phyloP scores from a whole-genome alignment of 2,329 filamentous ascomycete species.

The Drechslera avenae region DNA sequence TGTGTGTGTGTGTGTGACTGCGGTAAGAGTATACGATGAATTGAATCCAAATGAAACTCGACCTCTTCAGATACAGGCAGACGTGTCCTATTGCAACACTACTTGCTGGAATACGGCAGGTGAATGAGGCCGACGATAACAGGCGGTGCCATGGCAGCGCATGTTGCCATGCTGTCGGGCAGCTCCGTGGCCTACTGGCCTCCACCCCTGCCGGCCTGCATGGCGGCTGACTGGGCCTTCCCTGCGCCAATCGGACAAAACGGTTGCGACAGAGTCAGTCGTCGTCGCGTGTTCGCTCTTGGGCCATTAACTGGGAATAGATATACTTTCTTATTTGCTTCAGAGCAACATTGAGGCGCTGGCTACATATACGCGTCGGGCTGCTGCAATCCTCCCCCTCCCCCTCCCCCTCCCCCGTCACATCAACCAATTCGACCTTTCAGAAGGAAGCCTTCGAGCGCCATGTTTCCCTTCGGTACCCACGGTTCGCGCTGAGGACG shows the following conservation, averaged over 20 bases:
- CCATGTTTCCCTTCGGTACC: too few species aligned
- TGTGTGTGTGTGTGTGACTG: too few species aligned
- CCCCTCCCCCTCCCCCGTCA: too few species aligned
- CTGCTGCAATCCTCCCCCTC: too few species aligned
- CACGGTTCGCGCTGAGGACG: too few species aligned
- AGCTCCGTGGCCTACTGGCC: conserved; percentile 11
- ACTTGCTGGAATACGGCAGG: conserved; percentile 15
- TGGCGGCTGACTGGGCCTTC: not conserved
- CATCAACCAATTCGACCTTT: too few species aligned
- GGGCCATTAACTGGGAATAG: not conserved
- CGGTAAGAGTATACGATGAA: not conserved
- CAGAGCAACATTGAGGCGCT: not conserved
- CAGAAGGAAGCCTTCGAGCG: too few species aligned
- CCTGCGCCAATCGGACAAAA: conserved; percentile 16
- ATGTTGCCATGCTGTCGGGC: conserved; percentile 6
- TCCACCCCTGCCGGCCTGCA: conserved; percentile 1
- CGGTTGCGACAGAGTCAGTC: not conserved
- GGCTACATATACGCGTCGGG: not conserved
- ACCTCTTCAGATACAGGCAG: too few species aligned
- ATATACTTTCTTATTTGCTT: conserved; percentile 10
- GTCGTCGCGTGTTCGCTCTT: not conserved
- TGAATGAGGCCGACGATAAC: conserved; percentile 12
- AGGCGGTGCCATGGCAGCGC: not conserved
- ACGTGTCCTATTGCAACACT: too few species aligned
- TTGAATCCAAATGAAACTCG: too few species aligned